Conservation (phyloP, 1,284 basidiomycete species). For the Fomitopsis pinicola region DNA sequence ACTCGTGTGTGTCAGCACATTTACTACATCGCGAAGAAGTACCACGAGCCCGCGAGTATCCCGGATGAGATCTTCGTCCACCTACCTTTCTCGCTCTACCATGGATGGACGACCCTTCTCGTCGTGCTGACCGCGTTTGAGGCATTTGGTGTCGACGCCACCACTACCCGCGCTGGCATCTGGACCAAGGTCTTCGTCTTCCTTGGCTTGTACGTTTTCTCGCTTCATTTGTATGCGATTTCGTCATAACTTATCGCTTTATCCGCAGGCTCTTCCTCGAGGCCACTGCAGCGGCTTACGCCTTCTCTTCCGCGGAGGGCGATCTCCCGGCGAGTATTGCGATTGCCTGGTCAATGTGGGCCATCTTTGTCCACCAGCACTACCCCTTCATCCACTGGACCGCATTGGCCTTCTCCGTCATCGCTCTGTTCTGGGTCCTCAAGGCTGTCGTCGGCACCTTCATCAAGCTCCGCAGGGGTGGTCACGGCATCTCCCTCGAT, state of each 20-base stretch:
- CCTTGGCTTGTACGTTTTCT: constrained; percentile 61
- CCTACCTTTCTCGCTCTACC: constrained; percentile 89
- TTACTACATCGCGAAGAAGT: constrained; percentile 90
- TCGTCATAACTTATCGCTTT: neutral
- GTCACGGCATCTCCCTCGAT: constrained; percentile 63
- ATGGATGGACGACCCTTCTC: constrained; percentile 92
- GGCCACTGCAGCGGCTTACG: constrained; percentile 87
- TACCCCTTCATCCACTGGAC: constrained; percentile 82
- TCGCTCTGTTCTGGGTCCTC: constrained; percentile 80
- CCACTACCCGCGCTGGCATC: constrained; percentile 64
- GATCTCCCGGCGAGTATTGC: constrained; percentile 88
- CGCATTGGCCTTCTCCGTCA: constrained; percentile 80
- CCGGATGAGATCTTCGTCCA: constrained; percentile 80
- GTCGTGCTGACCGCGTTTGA: constrained; percentile 87
- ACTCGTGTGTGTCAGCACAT: constrained; percentile 53
- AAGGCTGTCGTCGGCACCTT: constrained; percentile 63
- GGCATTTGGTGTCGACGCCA: constrained; percentile 83
- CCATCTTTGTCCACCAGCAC: constrained; percentile 73
- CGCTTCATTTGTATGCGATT: neutral
- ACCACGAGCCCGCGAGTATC: constrained; percentile 59
- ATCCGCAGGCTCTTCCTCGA: constrained; percentile 82
- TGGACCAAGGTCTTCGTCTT: constrained; percentile 96
- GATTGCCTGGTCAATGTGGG: constrained; percentile 81
- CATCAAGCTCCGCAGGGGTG: constrained; percentile 37
- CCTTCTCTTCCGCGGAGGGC: constrained; percentile 85